A percentile compares a stretch with the other conserved stretches of the same genome.
Conservation (phyloP, 768 basidiomycete genomes). For the Boletus speciosus region DNA sequence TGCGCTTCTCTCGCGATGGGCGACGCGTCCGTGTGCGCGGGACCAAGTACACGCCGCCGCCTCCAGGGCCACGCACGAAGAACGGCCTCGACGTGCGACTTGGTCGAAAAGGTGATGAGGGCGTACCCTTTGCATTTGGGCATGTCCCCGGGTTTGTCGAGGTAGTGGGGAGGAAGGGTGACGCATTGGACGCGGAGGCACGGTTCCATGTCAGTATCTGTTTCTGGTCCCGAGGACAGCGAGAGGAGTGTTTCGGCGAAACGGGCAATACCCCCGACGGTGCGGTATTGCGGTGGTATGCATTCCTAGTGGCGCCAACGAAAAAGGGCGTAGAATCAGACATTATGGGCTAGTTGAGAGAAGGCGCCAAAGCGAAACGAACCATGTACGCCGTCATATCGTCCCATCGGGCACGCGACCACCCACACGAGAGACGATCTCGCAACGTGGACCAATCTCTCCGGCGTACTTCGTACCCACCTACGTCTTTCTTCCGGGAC, state of each 20-base stretch:
- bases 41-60: conserved; percentile 1
- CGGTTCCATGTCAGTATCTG: neutral
- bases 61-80: conserved; percentile 63
- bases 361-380: neutral
- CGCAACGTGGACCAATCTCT: conserved; percentile 39
- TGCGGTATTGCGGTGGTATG: conserved; percentile 55
- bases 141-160: conserved; percentile 50
- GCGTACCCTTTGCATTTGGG: conserved; percentile 76
- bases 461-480: conserved; percentile 66
- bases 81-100: conserved; percentile 41
- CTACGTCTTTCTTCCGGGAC: conserved; percentile 33
- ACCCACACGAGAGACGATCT: conserved; percentile 24
- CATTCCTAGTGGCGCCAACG: conserved; percentile 51
- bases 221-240: neutral
- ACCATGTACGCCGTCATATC: conserved; percentile 66
- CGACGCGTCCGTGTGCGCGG: neutral
- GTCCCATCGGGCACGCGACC: conserved; percentile 54
- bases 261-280: conserved; percentile 45
- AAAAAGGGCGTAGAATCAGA: neutral
- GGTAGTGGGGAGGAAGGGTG: conserved; percentile 58
- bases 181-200: conserved; percentile 47
- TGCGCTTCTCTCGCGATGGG: conserved; percentile 39
- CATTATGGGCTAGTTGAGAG: neutral
- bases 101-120: conserved; percentile 51
- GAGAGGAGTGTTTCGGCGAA: conserved; percentile 41